Evolutionary conservation across 2,329 filamentous ascomycete species (phyloP).

Genomic region (Alternaria postmessia): DNA sequence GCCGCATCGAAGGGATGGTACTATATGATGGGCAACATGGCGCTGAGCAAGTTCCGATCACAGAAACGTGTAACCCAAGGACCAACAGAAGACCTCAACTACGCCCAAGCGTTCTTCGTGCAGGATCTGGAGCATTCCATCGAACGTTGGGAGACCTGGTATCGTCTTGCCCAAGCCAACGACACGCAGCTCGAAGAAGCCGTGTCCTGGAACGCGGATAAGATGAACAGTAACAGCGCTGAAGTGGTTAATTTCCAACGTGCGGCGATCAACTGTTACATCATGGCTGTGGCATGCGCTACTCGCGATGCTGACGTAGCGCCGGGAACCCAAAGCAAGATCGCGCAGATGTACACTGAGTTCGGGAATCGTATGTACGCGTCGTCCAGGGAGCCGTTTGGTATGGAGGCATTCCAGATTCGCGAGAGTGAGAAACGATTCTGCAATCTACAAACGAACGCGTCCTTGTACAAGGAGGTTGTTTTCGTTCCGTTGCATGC

Average conservation of each 20-base stretch:
- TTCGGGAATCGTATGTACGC: constrained; percentile 74
- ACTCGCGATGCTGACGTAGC: constrained; percentile 64
- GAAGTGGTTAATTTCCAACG: constrained; percentile 80
- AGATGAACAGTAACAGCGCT: constrained; percentile 82
- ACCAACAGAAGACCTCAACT: constrained; percentile 83
- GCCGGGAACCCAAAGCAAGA: constrained; percentile 61
- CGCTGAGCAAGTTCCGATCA: constrained; percentile 83
- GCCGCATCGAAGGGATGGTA: constrained; percentile 89
- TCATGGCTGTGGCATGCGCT: constrained; percentile 71
- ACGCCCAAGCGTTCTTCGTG: constrained; percentile 79
- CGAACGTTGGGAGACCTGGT: constrained; percentile 90
- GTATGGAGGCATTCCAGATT: constrained; percentile 71
- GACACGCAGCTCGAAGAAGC: constrained; percentile 88
- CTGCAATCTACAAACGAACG: constrained; percentile 59
- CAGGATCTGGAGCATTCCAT: constrained; percentile 84
- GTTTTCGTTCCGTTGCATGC: constrained; percentile 66
- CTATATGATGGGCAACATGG: constrained; percentile 87
- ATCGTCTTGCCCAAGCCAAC: constrained; percentile 83
- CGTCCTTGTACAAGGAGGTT: constrained; percentile 63
- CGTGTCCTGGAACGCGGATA: constrained; percentile 88
- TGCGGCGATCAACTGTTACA: constrained; percentile 80
- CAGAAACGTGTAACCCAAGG: constrained; percentile 80
- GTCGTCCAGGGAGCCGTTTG: constrained; percentile 72
- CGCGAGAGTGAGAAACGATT: constrained; percentile 67
- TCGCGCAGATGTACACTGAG: constrained; percentile 72